Conservation (phyloP, 345 rosid species). For the Clausena lansium region DNA sequence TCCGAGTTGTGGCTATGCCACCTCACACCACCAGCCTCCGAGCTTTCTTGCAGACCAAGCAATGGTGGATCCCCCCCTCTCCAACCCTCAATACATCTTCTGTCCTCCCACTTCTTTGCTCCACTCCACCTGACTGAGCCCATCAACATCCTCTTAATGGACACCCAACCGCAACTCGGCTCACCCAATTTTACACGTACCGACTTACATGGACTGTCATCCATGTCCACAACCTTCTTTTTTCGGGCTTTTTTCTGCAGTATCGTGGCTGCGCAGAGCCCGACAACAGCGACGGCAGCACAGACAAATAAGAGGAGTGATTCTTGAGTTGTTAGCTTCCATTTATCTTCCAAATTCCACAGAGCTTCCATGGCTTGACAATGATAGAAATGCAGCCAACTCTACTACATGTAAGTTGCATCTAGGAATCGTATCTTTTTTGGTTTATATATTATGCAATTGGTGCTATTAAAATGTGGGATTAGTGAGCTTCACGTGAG, state of each 20-base stretch:
- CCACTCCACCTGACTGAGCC: conserved; percentile 74
- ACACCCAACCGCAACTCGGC: conserved; percentile 33
- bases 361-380: conserved; percentile 56
- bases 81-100: conserved; percentile 5
- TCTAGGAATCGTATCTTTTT: background rate
- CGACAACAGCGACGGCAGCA: conserved; percentile 37
- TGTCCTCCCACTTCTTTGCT: conserved; percentile 52
- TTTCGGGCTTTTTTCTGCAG: conserved; percentile 37
- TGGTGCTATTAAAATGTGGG: conserved; percentile 11
- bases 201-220: background rate
- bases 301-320: conserved; percentile 50
- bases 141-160: conserved; percentile 46
- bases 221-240: conserved; percentile 24
- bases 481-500: conserved; percentile 47
- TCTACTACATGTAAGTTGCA: background rate
- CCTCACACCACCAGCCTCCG: conserved; percentile 12
- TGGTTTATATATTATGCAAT: background rate
- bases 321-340: conserved; percentile 54
- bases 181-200: conserved; percentile 8
- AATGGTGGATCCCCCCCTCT: conserved; percentile 18
- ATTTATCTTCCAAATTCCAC: conserved; percentile 64
- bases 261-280: conserved; percentile 40
- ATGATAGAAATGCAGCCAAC: background rate
- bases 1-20: conserved; percentile 58
- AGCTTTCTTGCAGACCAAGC: conserved; percentile 28